Percentiles rank a stretch among this genome's conserved stretches.
These are phyloP conservation scores for Paraphaeosphaeria sporulosa DNA, from an alignment of 2,329 filamentous ascomycete species.

Conservation along the genomic window DNA sequence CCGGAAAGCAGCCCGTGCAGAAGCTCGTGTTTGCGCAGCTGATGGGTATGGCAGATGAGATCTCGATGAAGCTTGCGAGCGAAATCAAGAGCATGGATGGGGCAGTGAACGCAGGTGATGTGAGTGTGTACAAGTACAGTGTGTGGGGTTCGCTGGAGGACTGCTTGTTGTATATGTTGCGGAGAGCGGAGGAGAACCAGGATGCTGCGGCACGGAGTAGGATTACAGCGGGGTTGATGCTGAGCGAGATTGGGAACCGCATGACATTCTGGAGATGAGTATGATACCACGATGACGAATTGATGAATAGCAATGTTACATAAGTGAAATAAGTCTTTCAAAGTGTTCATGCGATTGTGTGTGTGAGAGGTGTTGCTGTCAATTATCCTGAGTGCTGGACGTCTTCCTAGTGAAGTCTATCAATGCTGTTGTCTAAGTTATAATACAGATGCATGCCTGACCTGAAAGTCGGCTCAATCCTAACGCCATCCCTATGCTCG, in stretches of 20 bases:
- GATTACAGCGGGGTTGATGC: conserved; percentile 8
- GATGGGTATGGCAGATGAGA: conserved; percentile 14
- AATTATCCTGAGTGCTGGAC: not conserved
- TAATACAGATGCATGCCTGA: not conserved
- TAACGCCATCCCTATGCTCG: conserved; percentile 2
- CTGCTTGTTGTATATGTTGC: conserved; percentile 11
- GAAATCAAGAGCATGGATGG: not conserved
- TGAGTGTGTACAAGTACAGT: conserved; percentile 13
- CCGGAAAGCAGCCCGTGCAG: conserved; percentile 9
- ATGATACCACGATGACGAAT: conserved; percentile 1
- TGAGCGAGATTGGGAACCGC: conserved; percentile 10
- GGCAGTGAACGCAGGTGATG: not conserved
- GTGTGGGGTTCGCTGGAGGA: conserved; percentile 12
- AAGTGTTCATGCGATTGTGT: no score
- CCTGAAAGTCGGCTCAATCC: not conserved
- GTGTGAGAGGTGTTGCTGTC: no score
- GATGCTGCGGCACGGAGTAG: conserved; percentile 7
- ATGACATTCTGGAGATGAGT: conserved; percentile 9
- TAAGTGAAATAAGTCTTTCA: not conserved
- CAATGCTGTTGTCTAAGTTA: not conserved
- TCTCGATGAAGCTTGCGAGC: conserved; percentile 10
- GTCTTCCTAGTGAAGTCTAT: not conserved
- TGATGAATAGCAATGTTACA: not conserved
- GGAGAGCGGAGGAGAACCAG: conserved; percentile 13
- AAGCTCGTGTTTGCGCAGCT: conserved; percentile 13